phyloP scores from a whole-genome alignment of 306 rosid genomes.

The Pyrus pyrifolia region DNA sequence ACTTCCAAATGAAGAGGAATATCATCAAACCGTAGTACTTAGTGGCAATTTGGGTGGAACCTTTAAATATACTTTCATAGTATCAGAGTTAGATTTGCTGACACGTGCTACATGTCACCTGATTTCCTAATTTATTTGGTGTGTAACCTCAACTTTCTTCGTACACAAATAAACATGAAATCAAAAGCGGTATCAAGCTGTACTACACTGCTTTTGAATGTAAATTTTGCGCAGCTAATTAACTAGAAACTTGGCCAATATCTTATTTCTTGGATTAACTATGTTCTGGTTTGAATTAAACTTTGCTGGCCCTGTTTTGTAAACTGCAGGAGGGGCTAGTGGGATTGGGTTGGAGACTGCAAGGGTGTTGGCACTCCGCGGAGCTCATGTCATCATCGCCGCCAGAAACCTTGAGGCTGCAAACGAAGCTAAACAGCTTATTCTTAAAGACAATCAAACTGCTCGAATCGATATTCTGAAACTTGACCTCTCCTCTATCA shows the following conservation, averaged over 20 bases:
- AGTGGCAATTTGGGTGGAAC: too few species aligned
- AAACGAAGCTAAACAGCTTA: slow-evolving; percentile 49
- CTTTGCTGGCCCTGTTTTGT: neutral
- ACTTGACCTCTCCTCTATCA: slow-evolving; percentile 65
- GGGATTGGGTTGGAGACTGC: slow-evolving; percentile 92
- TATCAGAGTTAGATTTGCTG: too few species aligned
- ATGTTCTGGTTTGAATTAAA: neutral
- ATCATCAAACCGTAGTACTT: too few species aligned
- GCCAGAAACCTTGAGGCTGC: slow-evolving; percentile 74
- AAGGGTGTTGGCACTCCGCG: slow-evolving; percentile 57
- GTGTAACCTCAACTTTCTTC: too few species aligned
- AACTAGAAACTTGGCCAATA: neutral
- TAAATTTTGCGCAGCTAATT: neutral
- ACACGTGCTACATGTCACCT: too few species aligned
- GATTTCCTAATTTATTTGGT: neutral
- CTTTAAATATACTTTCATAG: too few species aligned
- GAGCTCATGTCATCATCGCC: slow-evolving; percentile 65
- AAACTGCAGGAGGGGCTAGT: slow-evolving; percentile 76
- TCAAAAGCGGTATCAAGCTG: neutral
- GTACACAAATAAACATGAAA: neutral
- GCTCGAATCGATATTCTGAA: slow-evolving; percentile 59
- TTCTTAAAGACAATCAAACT: slow-evolving; percentile 30
- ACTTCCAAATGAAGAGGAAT: too few species aligned
- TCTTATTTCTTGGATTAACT: neutral
- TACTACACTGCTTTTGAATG: neutral